Evolutionary conservation across 192 early-diverging fungal genomes (phyloP).

Genomic region (Podochytrium sp.): DNA sequence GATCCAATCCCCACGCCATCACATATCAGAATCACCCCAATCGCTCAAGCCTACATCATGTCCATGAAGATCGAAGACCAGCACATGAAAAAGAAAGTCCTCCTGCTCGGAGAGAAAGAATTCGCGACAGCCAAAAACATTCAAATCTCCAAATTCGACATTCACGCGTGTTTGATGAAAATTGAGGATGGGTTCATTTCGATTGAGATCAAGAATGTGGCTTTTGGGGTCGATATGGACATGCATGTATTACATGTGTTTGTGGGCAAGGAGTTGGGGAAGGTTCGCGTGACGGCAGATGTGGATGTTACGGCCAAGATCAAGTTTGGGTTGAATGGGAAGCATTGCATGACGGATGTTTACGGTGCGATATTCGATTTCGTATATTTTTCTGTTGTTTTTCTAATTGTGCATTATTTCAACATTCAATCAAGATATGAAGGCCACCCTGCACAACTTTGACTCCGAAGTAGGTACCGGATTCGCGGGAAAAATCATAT

Average conservation of each 20-base stretch:
- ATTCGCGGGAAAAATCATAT: constrained; percentile 1
- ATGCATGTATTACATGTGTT: neutral
- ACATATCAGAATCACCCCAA: constrained; percentile 2
- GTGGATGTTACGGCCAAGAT: constrained; percentile 19
- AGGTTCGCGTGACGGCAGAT: neutral
- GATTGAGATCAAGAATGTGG: neutral
- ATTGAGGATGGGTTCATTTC: constrained; percentile 4
- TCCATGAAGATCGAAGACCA: constrained; percentile 13
- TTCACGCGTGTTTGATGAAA: neutral
- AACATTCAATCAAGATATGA: neutral
- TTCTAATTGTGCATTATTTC: neutral
- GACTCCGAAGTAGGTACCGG: constrained; percentile 18
- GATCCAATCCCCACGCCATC: neutral
- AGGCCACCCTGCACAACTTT: constrained; percentile 7
- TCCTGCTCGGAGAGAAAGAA: constrained; percentile 6
- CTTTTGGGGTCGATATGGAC: neutral
- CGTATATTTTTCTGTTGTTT: neutral
- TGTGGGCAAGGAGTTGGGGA: too few species aligned
- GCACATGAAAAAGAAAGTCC: constrained; percentile 14
- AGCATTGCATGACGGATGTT: constrained; percentile 23
- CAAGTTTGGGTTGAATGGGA: neutral
- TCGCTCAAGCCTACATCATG: constrained; percentile 2
- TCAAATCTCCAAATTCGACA: constrained; percentile 4
- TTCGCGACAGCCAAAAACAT: constrained; percentile 18
- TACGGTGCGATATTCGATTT: neutral